Base-by-base conservation (phyloP, 192 early-diverging fungal species). In the Coemansia sp. region DNA sequence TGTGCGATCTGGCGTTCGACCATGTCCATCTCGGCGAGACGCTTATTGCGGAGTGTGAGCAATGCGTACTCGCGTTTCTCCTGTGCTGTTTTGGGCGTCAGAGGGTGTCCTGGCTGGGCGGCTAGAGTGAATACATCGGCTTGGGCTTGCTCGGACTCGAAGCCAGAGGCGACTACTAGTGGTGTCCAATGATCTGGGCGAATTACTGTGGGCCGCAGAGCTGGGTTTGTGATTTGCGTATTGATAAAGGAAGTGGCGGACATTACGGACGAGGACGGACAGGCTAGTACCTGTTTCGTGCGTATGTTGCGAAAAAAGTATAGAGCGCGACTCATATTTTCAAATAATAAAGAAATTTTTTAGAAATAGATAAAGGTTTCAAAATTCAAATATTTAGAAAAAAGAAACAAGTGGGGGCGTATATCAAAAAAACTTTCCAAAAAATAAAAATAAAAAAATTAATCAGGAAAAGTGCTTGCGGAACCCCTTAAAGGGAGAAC, bases 121-220 rank as follows among this genome's bases (percentile, higher is more conserved):
- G 68, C 68, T 34, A 84, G 68, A 22, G 58, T 73, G 46, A 76
- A 79, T 10, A 57, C 50, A 55, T 76, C 46, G 46, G 22, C 38
- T 16, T 67, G 81, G 12, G 70, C 64, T 22, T 33, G 16, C 24
- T 79, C 65, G 16, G 61, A 67, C 22, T 72, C 67, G 46, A 79
- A 79, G 18, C 81, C 81, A 8, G 70, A 53, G 16, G 78, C 77
- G 0, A 80, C 85, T 0, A 83, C 71, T n/a, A 83, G 57, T 11
- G 85, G 85, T 8, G 66, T 74, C 85, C 85, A 86, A 24, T 81
- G 78, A 68, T 86, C 85, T 13, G 74, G 80, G 2, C 85, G 80
- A 24, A 86, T 62, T 16, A 31, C 47, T n/a, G 69, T 22, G 20
- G 80, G 84, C 10, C 76, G 76, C 39, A 76, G 68, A 12, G 66